Percentiles rank a stretch among this genome's conserved stretches.
Evolutionary conservation across 257 asterid genomes (phyloP).

Genomic region (Solanum ahanhuiri): DNA sequence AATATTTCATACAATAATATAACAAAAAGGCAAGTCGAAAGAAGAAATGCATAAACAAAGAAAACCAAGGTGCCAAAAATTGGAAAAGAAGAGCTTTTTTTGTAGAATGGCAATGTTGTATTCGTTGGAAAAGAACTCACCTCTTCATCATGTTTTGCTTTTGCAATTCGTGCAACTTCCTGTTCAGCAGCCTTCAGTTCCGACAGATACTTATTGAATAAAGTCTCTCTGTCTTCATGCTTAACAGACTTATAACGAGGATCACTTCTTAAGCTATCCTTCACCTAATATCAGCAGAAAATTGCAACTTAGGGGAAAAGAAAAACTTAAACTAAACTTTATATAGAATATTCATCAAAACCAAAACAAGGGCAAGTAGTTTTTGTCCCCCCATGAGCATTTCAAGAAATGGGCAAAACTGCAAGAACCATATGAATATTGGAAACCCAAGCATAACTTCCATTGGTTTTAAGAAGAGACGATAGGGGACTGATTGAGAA

Average conservation of each 20-base stretch:
- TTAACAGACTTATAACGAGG: constrained; percentile 78
- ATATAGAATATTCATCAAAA: not conserved
- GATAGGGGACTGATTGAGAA: not conserved
- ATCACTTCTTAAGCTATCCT: constrained; percentile 71
- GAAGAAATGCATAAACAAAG: constrained; percentile 1
- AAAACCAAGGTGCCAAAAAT: not conserved
- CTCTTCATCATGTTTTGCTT: constrained; percentile 66
- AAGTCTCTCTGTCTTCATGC: constrained; percentile 78
- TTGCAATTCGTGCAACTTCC: constrained; percentile 39
- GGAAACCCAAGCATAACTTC: not conserved
- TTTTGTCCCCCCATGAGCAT: not conserved
- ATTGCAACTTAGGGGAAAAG: not conserved
- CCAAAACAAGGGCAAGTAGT: not conserved
- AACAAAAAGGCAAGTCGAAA: not conserved
- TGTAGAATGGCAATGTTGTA: not conserved
- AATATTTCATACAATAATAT: not conserved
- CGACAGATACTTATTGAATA: constrained; percentile 62
- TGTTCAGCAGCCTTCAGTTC: constrained; percentile 81
- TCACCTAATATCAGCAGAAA: constrained; percentile 52
- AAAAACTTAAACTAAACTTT: not conserved
- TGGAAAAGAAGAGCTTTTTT: not conserved
- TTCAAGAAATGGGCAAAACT: not conserved
- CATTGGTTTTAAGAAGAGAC: not conserved
- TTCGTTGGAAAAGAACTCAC: constrained; percentile 21
- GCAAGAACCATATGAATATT: not conserved